Conservation (phyloP, 2,329 filamentous ascomycete species). For the Gremmenia infestans region DNA sequence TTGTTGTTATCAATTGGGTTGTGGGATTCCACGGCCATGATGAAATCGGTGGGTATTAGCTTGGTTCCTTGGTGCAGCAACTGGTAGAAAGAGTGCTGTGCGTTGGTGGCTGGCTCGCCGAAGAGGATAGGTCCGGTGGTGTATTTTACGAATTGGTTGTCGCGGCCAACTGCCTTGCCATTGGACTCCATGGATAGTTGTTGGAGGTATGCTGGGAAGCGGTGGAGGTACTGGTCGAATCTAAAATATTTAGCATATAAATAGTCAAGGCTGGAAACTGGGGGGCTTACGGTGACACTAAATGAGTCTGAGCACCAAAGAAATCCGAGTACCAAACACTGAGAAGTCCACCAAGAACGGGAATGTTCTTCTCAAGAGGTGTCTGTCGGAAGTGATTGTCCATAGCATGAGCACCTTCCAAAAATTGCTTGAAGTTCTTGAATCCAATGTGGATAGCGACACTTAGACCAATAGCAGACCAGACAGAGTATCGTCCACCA, state of each 20-base stretch:
- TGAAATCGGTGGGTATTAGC: constrained; percentile 97
- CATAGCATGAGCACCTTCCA: constrained; percentile 92
- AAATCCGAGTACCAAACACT: constrained; percentile 99
- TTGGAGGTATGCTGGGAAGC: constrained; percentile 98
- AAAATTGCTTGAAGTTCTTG: constrained; percentile 96
- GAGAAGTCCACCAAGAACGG: constrained; percentile 82
- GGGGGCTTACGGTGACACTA: constrained; percentile 81
- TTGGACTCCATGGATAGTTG: constrained; percentile 99
- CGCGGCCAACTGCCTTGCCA: constrained; percentile 92
- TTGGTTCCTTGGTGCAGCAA: constrained; percentile 98
- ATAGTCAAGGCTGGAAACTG: not conserved
- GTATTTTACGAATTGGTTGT: constrained; percentile 89
- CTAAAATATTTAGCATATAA: constrained; percentile 52
- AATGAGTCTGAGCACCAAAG: constrained; percentile 95
- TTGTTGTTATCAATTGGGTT: constrained; percentile 89
- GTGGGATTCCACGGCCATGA: constrained; percentile 92
- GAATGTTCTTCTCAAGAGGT: constrained; percentile 91
- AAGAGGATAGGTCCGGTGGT: constrained; percentile 95
- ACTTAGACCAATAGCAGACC: constrained; percentile 95
- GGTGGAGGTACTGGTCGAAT: constrained; percentile 98
- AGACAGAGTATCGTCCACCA: constrained; percentile 95
- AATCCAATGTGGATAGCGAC: constrained; percentile 93
- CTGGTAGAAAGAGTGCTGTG: constrained; percentile 99
- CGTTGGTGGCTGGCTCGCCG: constrained; percentile 97
- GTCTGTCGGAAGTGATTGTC: constrained; percentile 95